Evolutionary conservation across 1,284 basidiomycete species (phyloP).

Genomic region (Heliocybe sulcata): DNA sequence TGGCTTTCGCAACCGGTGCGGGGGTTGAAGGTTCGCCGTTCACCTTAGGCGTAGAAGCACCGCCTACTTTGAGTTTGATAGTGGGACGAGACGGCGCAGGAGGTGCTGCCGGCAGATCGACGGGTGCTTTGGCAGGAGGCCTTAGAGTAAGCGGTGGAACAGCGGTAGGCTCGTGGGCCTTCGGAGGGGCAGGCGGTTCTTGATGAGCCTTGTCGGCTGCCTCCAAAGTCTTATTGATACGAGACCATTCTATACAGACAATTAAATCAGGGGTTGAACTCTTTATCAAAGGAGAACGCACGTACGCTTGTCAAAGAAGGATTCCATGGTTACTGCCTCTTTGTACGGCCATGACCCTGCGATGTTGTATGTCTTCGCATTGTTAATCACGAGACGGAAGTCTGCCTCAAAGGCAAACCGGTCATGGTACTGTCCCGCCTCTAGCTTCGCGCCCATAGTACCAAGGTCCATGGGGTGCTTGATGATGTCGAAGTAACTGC

Average conservation of each 20-base stretch:
- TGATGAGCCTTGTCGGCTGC: conserved; percentile 30
- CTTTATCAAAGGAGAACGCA: conserved; percentile 13
- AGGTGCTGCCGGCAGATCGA: conserved; percentile 18
- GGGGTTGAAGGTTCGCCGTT: conserved; percentile 8
- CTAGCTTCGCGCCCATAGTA: conserved; percentile 84
- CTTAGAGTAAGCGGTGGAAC: conserved; percentile 9
- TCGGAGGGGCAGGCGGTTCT: conserved; percentile 22
- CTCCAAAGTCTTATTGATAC: conserved; percentile 72
- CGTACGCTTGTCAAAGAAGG: conserved; percentile 82
- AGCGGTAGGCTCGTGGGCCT: conserved; percentile 12
- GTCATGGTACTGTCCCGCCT: conserved; percentile 82
- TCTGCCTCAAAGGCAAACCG: conserved; percentile 83
- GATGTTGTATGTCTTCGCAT: conserved; percentile 85
- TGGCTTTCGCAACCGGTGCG: conserved; percentile 24
- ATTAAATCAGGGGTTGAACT: conserved; percentile 7
- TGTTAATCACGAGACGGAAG: conserved; percentile 83
- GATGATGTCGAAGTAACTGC: conserved; percentile 86
- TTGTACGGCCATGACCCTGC: conserved; percentile 70
- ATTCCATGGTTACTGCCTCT: conserved; percentile 73
- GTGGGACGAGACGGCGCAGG: conserved; percentile 31
- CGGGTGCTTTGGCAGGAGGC: conserved; percentile 9
- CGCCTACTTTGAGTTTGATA: conserved; percentile 51
- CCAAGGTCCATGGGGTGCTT: conserved; percentile 93
- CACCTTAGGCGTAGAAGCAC: conserved; percentile 17
- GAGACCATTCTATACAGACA: conserved; percentile 52